Evolutionary conservation across 148 eudicot species (phyloP).

Genomic region (Nepenthes mirabilis): DNA sequence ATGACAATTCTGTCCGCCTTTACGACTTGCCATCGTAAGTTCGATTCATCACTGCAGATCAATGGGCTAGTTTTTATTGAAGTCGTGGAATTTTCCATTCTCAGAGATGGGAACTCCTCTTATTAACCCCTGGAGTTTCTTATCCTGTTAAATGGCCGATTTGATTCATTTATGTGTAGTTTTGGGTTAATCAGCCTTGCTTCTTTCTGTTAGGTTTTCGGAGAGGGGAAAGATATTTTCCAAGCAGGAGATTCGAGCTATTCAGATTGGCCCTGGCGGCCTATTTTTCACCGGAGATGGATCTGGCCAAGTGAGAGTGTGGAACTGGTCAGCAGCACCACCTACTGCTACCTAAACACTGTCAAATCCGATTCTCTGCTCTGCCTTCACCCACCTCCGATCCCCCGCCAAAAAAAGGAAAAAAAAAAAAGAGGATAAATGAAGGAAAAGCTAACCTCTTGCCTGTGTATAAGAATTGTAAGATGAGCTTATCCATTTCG

Average conservation of each 20-base stretch:
- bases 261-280: slow-evolving; percentile 63
- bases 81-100: too few species aligned
- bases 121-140: too few species aligned
- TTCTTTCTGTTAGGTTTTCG: slow-evolving; percentile 31
- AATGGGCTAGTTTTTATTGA: too few species aligned
- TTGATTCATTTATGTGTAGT: too few species aligned
- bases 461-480: too few species aligned
- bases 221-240: slow-evolving; percentile 78
- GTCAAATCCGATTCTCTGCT: neutral
- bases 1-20: slow-evolving; percentile 67
- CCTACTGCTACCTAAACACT: slow-evolving; percentile 15
- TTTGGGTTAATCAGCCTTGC: neutral
- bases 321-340: slow-evolving; percentile 58
- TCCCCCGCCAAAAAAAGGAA: neutral
- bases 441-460: neutral
- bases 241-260: slow-evolving; percentile 56
- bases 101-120: too few species aligned
- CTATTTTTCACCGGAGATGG: slow-evolving; percentile 83
- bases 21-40: slow-evolving; percentile 96
- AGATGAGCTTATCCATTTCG: too few species aligned
- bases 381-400: neutral
- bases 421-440: neutral
- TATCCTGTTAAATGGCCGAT: too few species aligned
- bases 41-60: neutral
- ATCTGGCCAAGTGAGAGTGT: slow-evolving; percentile 77